phyloP scores from a whole-genome alignment of 2,329 filamentous ascomycete species.

The Hypomyces perniciosus region DNA sequence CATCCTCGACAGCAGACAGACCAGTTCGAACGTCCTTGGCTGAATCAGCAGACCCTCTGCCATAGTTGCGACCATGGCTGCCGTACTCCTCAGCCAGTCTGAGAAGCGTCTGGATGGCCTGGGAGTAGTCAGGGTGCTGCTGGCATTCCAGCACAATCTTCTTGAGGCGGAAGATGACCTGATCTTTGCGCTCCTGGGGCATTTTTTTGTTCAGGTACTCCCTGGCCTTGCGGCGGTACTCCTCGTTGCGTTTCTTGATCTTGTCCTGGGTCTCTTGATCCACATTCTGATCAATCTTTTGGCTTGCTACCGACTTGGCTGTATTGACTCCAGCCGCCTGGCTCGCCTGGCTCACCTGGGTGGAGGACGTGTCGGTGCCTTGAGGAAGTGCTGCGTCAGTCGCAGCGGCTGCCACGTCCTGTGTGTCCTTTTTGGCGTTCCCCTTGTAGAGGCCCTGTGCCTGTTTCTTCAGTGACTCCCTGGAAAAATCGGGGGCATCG shows the following conservation, averaged over 20 bases:
- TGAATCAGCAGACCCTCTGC: conserved; percentile 58
- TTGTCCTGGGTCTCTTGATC: conserved; percentile 58
- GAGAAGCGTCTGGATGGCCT: conserved; percentile 84
- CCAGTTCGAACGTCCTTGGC: conserved; percentile 67
- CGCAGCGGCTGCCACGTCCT: conserved; percentile 54
- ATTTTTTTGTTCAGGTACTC: conserved; percentile 83
- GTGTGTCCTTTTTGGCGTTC: conserved; percentile 50
- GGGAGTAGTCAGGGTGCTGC: conserved; percentile 86
- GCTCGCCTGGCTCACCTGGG: conserved; percentile 45
- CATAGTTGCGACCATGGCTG: conserved; percentile 61
- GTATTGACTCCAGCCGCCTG: conserved; percentile 27
- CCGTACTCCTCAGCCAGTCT: conserved; percentile 79
- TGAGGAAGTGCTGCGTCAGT: conserved; percentile 46
- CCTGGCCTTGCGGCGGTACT: conserved; percentile 47
- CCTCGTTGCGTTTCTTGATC: conserved; percentile 36
- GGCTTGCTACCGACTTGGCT: conserved; percentile 41
- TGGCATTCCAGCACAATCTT: conserved; percentile 98
- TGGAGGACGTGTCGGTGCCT: conserved; percentile 43
- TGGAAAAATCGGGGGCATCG: conserved; percentile 71
- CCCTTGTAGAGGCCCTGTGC: conserved; percentile 56
- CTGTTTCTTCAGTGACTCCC: conserved; percentile 62
- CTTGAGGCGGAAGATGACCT: conserved; percentile 85
- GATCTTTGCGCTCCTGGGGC: conserved; percentile 86
- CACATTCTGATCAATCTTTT: conserved; percentile 56
- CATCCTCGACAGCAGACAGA: conserved; percentile 66